phyloP scores from a whole-genome alignment of 441 rosid species.

The Populus hybrid region DNA sequence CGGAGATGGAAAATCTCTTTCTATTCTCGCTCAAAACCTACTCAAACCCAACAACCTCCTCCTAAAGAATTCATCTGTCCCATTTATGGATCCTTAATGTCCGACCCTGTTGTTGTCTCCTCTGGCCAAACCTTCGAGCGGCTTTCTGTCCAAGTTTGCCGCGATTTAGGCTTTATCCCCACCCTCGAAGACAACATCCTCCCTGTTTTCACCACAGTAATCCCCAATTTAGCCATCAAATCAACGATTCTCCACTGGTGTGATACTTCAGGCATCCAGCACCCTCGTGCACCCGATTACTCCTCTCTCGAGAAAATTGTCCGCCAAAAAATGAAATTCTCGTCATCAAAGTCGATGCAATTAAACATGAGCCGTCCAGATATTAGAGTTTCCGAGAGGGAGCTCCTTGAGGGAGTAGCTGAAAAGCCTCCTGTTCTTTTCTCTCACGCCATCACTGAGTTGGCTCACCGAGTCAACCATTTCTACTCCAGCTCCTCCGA shows the following conservation, averaged over 20 bases:
- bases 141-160: constrained; percentile 60
- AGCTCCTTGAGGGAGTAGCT: constrained; percentile 55
- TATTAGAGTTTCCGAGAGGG: constrained; percentile 55
- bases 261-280: constrained; percentile 31
- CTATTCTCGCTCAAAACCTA: constrained; percentile 28
- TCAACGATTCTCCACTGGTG: constrained; percentile 74
- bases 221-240: constrained; percentile 75
- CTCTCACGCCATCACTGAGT: constrained; percentile 58
- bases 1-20: constrained; percentile 65
- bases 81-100: constrained; percentile 73
- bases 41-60: constrained; percentile 9
- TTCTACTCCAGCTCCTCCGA: constrained; percentile 65
- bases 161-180: constrained; percentile 48
- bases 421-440: constrained; percentile 50
- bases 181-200: constrained; percentile 20
- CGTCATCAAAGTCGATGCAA: constrained; percentile 1
- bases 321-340: constrained; percentile 29
- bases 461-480: constrained; percentile 38
- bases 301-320: constrained; percentile 44
- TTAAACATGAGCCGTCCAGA: constrained; percentile 14
- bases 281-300: constrained; percentile 50
- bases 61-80: constrained; percentile 76
- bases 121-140: constrained; percentile 92
- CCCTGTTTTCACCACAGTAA: constrained; percentile 65
- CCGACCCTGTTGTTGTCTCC: constrained; percentile 79